A percentile compares a stretch with the other conserved stretches of the same genome.
Evolutionary conservation across 495 filamentous ascomycete genomes (phyloP).

Genomic region (Aspergillus taichungensis): DNA sequence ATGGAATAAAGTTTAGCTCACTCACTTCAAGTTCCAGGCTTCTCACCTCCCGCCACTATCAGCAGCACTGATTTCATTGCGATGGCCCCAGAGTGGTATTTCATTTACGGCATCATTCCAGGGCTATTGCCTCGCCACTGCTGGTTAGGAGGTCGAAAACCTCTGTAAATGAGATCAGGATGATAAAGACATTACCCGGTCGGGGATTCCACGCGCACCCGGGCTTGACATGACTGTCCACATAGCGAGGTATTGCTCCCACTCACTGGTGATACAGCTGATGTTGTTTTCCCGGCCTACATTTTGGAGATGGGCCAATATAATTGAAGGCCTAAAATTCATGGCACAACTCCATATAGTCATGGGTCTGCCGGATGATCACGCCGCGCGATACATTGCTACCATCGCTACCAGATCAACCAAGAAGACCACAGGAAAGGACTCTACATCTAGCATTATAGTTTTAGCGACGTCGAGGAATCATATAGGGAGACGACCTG

Average conservation of each 20-base stretch:
- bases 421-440: slow-evolving; percentile 13
- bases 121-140: slow-evolving; percentile 18
- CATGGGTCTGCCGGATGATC: slow-evolving; percentile 12
- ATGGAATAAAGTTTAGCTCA: background rate
- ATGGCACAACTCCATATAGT: slow-evolving; percentile 2
- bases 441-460: slow-evolving; percentile 13
- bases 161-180: slow-evolving; percentile 38
- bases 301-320: too few relatives aligned
- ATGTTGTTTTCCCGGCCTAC: too few relatives aligned
- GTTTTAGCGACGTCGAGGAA: slow-evolving; percentile 15
- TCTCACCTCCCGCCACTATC: slow-evolving; percentile 9
- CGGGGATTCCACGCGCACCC: slow-evolving; percentile 19
- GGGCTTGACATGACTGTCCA: too few relatives aligned
- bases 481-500: slow-evolving; percentile 12
- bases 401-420: background rate
- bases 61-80: slow-evolving; percentile 20
- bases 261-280: too few relatives aligned
- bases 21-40: background rate
- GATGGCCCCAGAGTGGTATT: slow-evolving; percentile 24
- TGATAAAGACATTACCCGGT: slow-evolving; percentile 35
- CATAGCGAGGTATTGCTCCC: too few relatives aligned
- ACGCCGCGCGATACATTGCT: background rate
- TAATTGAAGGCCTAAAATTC: too few relatives aligned
- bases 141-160: slow-evolving; percentile 18
- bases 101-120: slow-evolving; percentile 24